These are phyloP conservation scores for Colletotrichum orchidophilum DNA, from an alignment of 2,329 filamentous ascomycete genomes.

Conservation along the genomic window DNA sequence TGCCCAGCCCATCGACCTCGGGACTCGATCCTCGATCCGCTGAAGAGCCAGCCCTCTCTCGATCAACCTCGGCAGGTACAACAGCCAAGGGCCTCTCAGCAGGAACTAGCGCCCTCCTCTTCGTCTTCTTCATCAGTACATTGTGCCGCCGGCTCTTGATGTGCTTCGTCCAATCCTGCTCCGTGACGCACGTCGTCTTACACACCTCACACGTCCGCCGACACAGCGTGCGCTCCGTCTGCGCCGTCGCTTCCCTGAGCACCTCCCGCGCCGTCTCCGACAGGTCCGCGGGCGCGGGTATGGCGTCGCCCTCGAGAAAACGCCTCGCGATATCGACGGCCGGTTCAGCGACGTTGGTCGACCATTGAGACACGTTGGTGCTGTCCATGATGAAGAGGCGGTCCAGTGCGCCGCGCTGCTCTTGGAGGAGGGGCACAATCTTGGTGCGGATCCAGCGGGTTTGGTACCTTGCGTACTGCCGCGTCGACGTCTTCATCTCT, in stretches of 20 bases:
- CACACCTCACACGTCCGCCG: slow-evolving; percentile 79
- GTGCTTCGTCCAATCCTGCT: slow-evolving; percentile 56
- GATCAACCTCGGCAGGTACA: not conserved
- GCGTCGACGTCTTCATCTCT: slow-evolving; percentile 81
- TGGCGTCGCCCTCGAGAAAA: slow-evolving; percentile 68
- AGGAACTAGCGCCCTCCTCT: slow-evolving; percentile 48
- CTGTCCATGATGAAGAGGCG: slow-evolving; percentile 84
- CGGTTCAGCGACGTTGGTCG: slow-evolving; percentile 69
- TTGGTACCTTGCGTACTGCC: slow-evolving; percentile 88
- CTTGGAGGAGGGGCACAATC: slow-evolving; percentile 73
- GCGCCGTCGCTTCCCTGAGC: slow-evolving; percentile 59
- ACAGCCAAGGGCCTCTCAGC: slow-evolving; percentile 26
- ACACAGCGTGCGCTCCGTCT: slow-evolving; percentile 62
- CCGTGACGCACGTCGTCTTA: slow-evolving; percentile 67
- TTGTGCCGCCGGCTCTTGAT: slow-evolving; percentile 48
- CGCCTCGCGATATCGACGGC: slow-evolving; percentile 68
- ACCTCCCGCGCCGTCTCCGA: slow-evolving; percentile 61
- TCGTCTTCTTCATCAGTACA: slow-evolving; percentile 45
- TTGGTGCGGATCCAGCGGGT: slow-evolving; percentile 88
- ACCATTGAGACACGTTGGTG: slow-evolving; percentile 72
- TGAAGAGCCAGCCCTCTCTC: not conserved
- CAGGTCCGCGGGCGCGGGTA: slow-evolving; percentile 61
- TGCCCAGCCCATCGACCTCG: slow-evolving; percentile 10
- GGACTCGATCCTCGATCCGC: slow-evolving; percentile 17
- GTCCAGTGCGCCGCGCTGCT: slow-evolving; percentile 59